Base-by-base conservation (phyloP, 169 alveolate species). In the Plasmodium cynomolgi region DNA sequence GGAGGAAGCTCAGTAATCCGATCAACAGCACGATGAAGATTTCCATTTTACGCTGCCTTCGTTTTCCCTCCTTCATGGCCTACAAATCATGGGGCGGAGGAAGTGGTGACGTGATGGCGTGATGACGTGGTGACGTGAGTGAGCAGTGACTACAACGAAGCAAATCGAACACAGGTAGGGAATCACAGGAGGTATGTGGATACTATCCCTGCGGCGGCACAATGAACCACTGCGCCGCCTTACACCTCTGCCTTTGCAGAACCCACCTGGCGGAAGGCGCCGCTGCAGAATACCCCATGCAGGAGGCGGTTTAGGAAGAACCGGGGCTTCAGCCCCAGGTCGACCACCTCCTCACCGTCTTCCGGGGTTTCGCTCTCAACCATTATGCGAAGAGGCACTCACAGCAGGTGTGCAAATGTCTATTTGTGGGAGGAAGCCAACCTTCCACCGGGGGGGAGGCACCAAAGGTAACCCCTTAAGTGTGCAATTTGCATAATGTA, bases 1-100 rank as follows among this genome's bases (percentile, higher is more conserved):
- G 97, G 73, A 97, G 94, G 93, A 99, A 96, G 90, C 98, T 92
- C 74, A 95, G 84, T 29, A 96, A 9, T 92, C 97, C 95, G 68
- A 93, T 88, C 41, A 96, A 54, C 9, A 93, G 71, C 23, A 96
- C 77, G 8, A 92, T 84, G 41, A 81, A 50, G 26, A 90, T 54
- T 81, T 90, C 90, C 75, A 90, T n/a, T 47, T 17, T 90, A 8
- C 39, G 17, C 47, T 9, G 68, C 11, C 73, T 31, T 17, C 31
- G 29, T n/a, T 44, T 72, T 41, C 73, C 74, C 13, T 68, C 41
- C 26, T 41, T 90, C 84, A 90, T 33, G 37, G 83, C 50, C 94
- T 90, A 33, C 41, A 58, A 26, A 3, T 9, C n/a, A 31, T 3
- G 41, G 74, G 34, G 34, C n/a, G 3, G 58, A 5, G 34, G 0